Evolutionary conservation across 352 stramenopile species (phyloP).

Genomic region (Globisporangium nunn): DNA sequence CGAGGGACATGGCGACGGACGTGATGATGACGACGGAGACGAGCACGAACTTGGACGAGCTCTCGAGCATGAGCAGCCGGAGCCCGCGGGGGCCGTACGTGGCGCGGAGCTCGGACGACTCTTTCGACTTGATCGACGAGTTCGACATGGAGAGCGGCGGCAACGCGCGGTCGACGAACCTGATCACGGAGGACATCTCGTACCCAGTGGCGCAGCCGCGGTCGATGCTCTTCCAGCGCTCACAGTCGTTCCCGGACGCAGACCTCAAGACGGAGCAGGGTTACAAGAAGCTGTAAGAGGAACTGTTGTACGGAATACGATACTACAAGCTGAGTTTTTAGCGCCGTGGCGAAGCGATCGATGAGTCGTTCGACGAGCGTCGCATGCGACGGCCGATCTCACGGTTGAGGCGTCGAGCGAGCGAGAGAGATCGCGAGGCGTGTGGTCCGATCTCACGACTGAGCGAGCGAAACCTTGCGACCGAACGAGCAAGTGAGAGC

Average conservation of each 20-base stretch:
- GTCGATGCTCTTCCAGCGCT: slow-evolving; percentile 68
- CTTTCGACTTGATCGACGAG: slow-evolving; percentile 49
- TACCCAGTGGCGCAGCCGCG: slow-evolving; percentile 49
- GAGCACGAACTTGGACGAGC: slow-evolving; percentile 22
- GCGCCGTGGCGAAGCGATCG: too few species aligned
- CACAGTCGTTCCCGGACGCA: slow-evolving; percentile 62
- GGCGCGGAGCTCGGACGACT: slow-evolving; percentile 28
- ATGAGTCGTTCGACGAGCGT: too few species aligned
- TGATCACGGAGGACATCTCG: slow-evolving; percentile 38
- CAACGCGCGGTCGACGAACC: slow-evolving; percentile 17
- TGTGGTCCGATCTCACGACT: too few species aligned
- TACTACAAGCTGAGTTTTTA: too few species aligned
- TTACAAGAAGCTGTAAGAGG: slow-evolving; percentile 31
- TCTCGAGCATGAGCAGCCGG: slow-evolving; percentile 7
- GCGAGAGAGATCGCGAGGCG: too few species aligned
- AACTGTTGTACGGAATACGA: too few species aligned
- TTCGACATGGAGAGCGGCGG: slow-evolving; percentile 32
- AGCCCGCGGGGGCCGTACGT: slow-evolving; percentile 16
- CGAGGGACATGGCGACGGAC: slow-evolving; percentile 2
- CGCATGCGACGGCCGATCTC: too few species aligned
- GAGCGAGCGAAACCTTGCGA: too few species aligned
- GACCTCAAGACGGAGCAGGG: slow-evolving; percentile 60
- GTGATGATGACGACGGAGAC: slow-evolving; percentile 3
- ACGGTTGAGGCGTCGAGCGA: too few species aligned
- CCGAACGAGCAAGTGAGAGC: too few species aligned